Evolutionary conservation across 2,329 filamentous ascomycete genomes (phyloP), one percentile per base, ranked within the genome.

Genomic region (Clonostachys solani): DNA sequence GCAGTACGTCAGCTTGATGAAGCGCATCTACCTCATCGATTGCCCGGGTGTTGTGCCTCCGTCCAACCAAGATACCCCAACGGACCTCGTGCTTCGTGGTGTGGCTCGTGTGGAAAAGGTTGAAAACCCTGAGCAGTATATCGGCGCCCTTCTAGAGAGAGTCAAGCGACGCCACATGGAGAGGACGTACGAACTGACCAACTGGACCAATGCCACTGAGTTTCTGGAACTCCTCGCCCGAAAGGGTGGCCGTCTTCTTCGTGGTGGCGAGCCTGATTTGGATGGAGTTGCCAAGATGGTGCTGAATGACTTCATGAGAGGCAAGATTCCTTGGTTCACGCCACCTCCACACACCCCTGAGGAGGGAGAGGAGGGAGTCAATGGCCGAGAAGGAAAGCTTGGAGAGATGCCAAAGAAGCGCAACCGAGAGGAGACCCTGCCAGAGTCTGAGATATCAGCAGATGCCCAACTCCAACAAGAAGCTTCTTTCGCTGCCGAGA

Each of bases 211-310:
- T 56, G 76, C 89, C 15, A 84, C 87, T 13, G 84, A 92, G 51
- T 95, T 99, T 58, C 73, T 99, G 2, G 92, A 96, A 60, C 73
- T 90, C 29, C 74, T 99, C 4, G 92, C 92, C 9, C 78, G 92
- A 48, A 97, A 96, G 66, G 84, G 84, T 49, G 94, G 94, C 15
- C 80, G 92, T 56, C 71, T 99, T 17, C 73, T 97, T 15, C 91
- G 90, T 63, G 92, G 89, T 49, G 94, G 92, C n/a, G 94, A 97
- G 64, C 87, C 92, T 5, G 94, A 99, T 65, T 72, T 96, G 47
- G 92, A 97, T 58, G 91, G 92, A 58, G 91, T 96, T 43, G 94
- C 94, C 2, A 96, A 96, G 68, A 96, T 96, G 83, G 87, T 99
- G 1, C 72, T 99, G 50, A 97, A 96, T 59, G 94, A 99, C 62